phyloP scores from a whole-genome alignment of 2,329 filamentous ascomycete genomes.

The Pestalotiopsis sp. region DNA sequence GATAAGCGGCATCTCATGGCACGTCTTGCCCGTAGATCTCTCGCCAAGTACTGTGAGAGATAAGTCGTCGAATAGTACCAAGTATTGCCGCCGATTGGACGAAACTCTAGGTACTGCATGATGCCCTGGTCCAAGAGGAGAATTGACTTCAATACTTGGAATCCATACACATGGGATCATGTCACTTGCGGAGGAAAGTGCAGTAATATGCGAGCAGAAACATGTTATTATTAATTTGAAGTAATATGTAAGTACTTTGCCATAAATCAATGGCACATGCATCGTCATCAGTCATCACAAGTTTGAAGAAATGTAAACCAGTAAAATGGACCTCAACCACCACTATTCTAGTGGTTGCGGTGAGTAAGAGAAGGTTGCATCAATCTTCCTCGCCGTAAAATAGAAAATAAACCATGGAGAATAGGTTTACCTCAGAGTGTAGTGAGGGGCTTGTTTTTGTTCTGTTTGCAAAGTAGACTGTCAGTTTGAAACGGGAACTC shows the following conservation, averaged over 20 bases:
- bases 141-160: no score
- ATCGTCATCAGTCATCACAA: not conserved
- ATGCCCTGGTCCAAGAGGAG: no score
- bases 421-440: conserved; percentile 32
- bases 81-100: no score
- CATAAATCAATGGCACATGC: not conserved
- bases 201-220: no score
- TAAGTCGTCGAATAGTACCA: no score
- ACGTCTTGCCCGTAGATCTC: not conserved
- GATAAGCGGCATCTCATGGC: not conserved
- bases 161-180: no score
- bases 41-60: no score
- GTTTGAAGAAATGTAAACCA: not conserved
- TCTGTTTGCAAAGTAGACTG: not conserved
- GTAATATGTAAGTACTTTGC: not conserved
- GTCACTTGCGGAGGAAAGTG: no score
- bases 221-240: not conserved
- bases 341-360: not conserved
- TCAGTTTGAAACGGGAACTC: not conserved
- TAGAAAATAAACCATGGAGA: conserved; percentile 30
- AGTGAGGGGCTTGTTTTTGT: not conserved
- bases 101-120: no score
- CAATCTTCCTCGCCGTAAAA: conserved; percentile 33
- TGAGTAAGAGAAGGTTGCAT: conserved; percentile 11
- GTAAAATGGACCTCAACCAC: not conserved